Evolutionary conservation across 2,329 filamentous ascomycete species (phyloP).

Genomic region (Bipolaris bicolor): DNA sequence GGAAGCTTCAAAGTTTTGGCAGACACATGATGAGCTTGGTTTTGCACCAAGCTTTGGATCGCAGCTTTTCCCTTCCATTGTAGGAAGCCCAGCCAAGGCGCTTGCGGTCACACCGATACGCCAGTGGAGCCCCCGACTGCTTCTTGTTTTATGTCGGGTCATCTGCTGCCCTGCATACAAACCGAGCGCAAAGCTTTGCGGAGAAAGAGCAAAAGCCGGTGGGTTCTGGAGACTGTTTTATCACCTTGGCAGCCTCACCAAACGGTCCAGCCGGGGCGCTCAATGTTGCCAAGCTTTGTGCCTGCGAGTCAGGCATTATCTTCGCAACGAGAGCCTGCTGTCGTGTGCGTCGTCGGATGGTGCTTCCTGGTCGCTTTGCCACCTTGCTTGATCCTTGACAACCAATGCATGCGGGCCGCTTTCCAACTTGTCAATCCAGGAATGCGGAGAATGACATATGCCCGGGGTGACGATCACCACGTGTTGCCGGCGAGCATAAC

Average conservation of each 20-base stretch:
- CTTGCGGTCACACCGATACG: constrained; percentile 76
- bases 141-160: constrained; percentile 66
- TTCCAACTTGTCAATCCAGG: neutral
- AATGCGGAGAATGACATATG: constrained; percentile 45
- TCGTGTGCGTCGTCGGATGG: constrained; percentile 76
- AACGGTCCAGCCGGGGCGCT: constrained; percentile 74
- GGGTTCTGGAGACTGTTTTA: constrained; percentile 72
- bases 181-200: constrained; percentile 75
- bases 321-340: constrained; percentile 93
- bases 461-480: neutral
- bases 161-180: constrained; percentile 69
- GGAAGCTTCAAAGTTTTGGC: constrained; percentile 75
- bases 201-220: constrained; percentile 71
- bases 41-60: constrained; percentile 67
- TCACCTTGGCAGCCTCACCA: constrained; percentile 68
- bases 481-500: neutral
- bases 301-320: constrained; percentile 76
- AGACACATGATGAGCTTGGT: constrained; percentile 68
- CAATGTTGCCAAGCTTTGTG: constrained; percentile 73
- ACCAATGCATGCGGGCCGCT: constrained; percentile 47
- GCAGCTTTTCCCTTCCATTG: constrained; percentile 63
- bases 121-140: constrained; percentile 73
- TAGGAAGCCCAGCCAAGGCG: constrained; percentile 71
- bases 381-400: constrained; percentile 70
- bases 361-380: constrained; percentile 72